Percentiles rank a stretch among this genome's conserved stretches.
These are phyloP conservation scores for Coniochaeta sp. DNA, from an alignment of 2,329 filamentous ascomycete genomes.

Conservation along the genomic window DNA sequence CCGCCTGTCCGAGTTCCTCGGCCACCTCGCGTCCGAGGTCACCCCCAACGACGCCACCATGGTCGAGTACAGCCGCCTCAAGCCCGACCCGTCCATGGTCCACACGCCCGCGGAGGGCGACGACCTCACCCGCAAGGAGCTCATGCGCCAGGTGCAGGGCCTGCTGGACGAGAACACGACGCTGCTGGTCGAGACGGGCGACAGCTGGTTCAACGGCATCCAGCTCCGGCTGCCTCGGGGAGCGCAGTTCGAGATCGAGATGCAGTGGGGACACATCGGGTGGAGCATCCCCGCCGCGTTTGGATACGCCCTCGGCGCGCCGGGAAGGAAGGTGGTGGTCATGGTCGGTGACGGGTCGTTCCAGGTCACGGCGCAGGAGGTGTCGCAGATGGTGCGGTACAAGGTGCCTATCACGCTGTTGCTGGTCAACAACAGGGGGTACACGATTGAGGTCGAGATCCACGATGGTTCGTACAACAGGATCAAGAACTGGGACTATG, in stretches of 20 bases:
- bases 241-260: constrained; percentile 21
- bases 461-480: constrained; percentile 25
- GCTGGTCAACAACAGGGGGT: constrained; percentile 28
- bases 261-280: constrained; percentile 22
- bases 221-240: constrained; percentile 16
- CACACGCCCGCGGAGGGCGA: constrained; percentile 7
- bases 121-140: constrained; percentile 18
- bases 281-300: constrained; percentile 20
- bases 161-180: constrained; percentile 13
- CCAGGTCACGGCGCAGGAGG: constrained; percentile 28
- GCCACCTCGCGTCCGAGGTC: constrained; percentile 13
- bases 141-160: constrained; percentile 16
- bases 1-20: constrained; percentile 17
- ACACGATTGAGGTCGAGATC: constrained; percentile 31
- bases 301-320: constrained; percentile 16
- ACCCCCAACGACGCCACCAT: constrained; percentile 16
- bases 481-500: constrained; percentile 25
- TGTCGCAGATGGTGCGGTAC: constrained; percentile 26
- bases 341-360: constrained; percentile 28
- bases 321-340: constrained; percentile 20
- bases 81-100: constrained; percentile 11
- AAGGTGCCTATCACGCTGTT: constrained; percentile 23
- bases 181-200: constrained; percentile 19
- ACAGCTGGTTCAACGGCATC: constrained; percentile 22
- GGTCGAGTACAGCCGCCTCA: constrained; percentile 18